Evolutionary conservation across 495 filamentous ascomycete genomes (phyloP), one percentile per base, ranked within the genome.

Genomic region (Lasiosphaeriaceae sp.): DNA sequence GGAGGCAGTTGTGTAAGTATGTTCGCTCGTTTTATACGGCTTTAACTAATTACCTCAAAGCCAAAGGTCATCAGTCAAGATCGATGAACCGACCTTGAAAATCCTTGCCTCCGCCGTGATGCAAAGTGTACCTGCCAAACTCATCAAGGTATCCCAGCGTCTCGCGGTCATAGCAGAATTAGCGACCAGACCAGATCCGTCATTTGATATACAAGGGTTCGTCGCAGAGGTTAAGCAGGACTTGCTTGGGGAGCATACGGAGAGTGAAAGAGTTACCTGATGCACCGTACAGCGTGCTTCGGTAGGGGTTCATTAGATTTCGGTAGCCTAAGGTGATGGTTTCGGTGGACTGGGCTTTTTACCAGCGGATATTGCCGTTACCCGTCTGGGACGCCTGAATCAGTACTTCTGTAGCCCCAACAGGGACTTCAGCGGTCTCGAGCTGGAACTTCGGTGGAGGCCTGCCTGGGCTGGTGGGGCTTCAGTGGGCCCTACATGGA

Each of bases 21-120:
- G 16, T 24, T 45, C 14, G 12, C 35, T 45, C 31, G n/a, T 14
- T 45, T 31, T 50, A 34, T 50, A 21, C 2, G 9, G 47, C 54
- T 31, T 54, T 34, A 54, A 47, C 52, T 54, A 56, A 56, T 43
- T 56, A 16, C 24, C 54, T 50, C 20, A 50, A 56, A 56, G 54
- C 22, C 43, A 56, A 29, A 47, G 45, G 31, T 35, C 31, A 37
- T 47, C 53, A 35, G 22, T 24, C 35, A 55, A 55, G 22, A 48
- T 39, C 16, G 22, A 31, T 7, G 29, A 55, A 23, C 53, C 7
- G 41, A 23, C 22, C 17, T 24, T 55, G 9, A 23, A 39, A 41
- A 20, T 41, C 5, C 43, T 55, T 17, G 29, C 45, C 53, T 55
- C 53, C 44, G 12, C 17, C 22, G 22, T 55, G n/a, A 17, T 22